phyloP scores from a whole-genome alignment of 768 basidiomycete genomes.

The Podaxis carcinomalis region DNA sequence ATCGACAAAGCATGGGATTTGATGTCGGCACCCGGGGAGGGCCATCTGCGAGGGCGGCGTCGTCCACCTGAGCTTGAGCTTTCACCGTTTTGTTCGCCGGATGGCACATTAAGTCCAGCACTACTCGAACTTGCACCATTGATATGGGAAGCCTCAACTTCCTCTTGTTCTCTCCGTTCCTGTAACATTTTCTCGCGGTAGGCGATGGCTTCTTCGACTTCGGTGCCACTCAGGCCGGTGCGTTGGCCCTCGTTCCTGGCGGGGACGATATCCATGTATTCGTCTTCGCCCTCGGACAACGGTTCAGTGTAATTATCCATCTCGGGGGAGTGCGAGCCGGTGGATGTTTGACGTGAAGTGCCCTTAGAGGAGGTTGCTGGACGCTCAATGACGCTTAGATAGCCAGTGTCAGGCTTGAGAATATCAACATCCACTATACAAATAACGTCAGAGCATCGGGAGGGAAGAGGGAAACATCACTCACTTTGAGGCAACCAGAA shows the following conservation, averaged over 20 bases:
- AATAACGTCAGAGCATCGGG: neutral
- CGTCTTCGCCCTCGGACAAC: constrained; percentile 92
- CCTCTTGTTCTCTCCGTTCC: constrained; percentile 32
- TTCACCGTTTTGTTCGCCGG: constrained; percentile 13
- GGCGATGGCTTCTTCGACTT: constrained; percentile 81
- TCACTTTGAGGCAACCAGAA: constrained; percentile 97
- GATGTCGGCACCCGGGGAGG: constrained; percentile 19
- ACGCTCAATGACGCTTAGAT: constrained; percentile 69
- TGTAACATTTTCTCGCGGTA: constrained; percentile 81
- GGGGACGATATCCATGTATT: constrained; percentile 51
- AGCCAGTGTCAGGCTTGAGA: constrained; percentile 84
- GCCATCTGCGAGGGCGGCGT: constrained; percentile 25
- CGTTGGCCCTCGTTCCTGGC: constrained; percentile 81
- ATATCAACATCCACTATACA: constrained; percentile 88
- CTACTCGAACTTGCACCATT: constrained; percentile 17
- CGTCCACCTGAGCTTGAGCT: constrained; percentile 20
- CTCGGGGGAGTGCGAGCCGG: constrained; percentile 16
- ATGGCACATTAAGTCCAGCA: constrained; percentile 16
- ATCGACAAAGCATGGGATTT: constrained; percentile 54
- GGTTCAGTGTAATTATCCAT: constrained; percentile 69
- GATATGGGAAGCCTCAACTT: constrained; percentile 18
- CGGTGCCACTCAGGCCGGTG: constrained; percentile 66
- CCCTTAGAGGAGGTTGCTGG: constrained; percentile 50
- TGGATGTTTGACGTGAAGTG: constrained; percentile 33
- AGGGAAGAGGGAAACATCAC: constrained; percentile 14